Base-by-base conservation (phyloP, 2,329 filamentous ascomycete genomes). In the Aspergillus candidus region DNA sequence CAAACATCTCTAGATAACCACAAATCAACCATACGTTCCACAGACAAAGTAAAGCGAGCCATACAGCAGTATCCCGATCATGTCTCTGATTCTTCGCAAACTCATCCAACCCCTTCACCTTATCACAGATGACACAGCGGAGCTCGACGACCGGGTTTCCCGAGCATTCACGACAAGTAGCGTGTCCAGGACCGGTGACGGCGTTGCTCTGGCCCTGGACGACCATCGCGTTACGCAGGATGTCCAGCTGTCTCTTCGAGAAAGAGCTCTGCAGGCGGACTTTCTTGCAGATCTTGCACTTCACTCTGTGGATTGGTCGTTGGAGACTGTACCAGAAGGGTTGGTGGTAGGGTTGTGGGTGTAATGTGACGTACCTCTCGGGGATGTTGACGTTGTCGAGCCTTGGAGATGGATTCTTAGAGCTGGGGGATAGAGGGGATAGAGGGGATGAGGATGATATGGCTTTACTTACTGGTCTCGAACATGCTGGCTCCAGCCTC, bases 81-180 rank as follows among this genome's bases (percentile, higher is more conserved):
- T 55, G 61, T 11, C 75, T 67, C 59, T 77, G 72, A 6, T 52
- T 51, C 49, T 75, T 79, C 13, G 72, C 69, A 50, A 78, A 81
- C 0, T 64, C 62, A 5, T 74, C 69, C 2, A 77, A 44, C 0
- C 66, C 61, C 52, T 77, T 77, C 2, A 60, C 66, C 44, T 67
- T 54, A 14, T 66, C 57, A 53, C 78, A 80, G 32, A 70, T 60
- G 29, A 51, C 55, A 51, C 77, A 80, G 7, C 64, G 61, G 22
- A 79, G 54, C 51, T 80, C 77, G 4, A 67, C 58, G 2, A 65
- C 49, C 37, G 70, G 68, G 11, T 55, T 53, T 4, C 69, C 70
- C 30, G 67, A 63, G 47, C 77, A 80, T 1, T 42, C 32, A 6
- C 61, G 55, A 57, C 77, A 80, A 17, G 59, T 66, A 15, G 68